Percentiles rank a stretch among this genome's conserved stretches.
Evolutionary conservation across 148 eudicot species (phyloP).

Genomic region (Salicornia ramosissima): DNA sequence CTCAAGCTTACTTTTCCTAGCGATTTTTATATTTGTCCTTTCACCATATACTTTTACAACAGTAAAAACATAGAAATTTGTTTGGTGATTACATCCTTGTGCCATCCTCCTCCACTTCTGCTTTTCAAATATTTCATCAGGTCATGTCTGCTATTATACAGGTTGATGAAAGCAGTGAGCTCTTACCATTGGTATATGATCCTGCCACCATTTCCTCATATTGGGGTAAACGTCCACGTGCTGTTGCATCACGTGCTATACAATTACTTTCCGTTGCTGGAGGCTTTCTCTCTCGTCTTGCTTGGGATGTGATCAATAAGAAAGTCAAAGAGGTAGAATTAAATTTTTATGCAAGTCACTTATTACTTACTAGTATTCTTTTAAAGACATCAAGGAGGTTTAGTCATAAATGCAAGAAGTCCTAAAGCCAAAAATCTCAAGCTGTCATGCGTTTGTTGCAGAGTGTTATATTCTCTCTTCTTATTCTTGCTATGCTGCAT

Average conservation of each 20-base stretch:
- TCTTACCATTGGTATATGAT: slow-evolving; percentile 85
- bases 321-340: slow-evolving; percentile 81
- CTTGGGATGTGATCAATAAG: slow-evolving; percentile 75
- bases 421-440: not conserved
- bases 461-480: not conserved
- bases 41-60: not conserved
- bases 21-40: not conserved
- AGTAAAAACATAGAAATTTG: not conserved
- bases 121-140: not conserved
- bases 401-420: not conserved
- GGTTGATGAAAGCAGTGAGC: slow-evolving; percentile 91
- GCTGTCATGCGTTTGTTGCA: not conserved
- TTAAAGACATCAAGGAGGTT: not conserved
- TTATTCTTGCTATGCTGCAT: not conserved
- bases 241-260: slow-evolving; percentile 78
- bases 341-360: not conserved
- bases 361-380: not conserved
- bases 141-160: slow-evolving; percentile 26
- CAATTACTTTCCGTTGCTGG: slow-evolving; percentile 93
- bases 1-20: not conserved
- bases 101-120: not conserved
- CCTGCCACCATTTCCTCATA: slow-evolving; percentile 76
- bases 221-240: slow-evolving; percentile 98
- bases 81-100: not conserved
- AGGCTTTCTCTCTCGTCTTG: slow-evolving; percentile 88